Percentiles rank a stretch among this genome's conserved stretches.
phyloP scores from a whole-genome alignment of 805 yeast genomes.

The Zygoascus biomembranicola region DNA sequence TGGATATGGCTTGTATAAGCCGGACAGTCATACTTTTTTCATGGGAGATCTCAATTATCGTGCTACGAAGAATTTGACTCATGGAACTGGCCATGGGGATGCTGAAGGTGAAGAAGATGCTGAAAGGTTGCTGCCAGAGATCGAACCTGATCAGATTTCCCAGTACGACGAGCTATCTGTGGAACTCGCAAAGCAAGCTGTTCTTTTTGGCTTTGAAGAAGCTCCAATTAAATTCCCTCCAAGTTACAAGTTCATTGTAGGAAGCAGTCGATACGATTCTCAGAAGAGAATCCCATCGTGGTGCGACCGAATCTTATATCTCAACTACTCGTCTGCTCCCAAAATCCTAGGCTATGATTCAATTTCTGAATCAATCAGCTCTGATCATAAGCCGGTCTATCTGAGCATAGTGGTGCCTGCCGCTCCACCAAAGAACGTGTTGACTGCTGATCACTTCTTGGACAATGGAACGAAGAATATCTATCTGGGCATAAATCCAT shows the following conservation, averaged over 20 bases:
- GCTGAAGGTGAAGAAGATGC: slow-evolving; percentile 10
- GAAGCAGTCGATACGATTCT: slow-evolving; percentile 42
- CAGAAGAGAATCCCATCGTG: slow-evolving; percentile 67
- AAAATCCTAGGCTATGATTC: slow-evolving; percentile 40
- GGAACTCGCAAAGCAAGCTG: slow-evolving; percentile 35
- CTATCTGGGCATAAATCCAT: slow-evolving; percentile 4
- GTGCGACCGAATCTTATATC: slow-evolving; percentile 78
- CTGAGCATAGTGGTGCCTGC: slow-evolving; percentile 26
- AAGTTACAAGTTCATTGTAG: slow-evolving; percentile 60
- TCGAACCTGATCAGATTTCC: slow-evolving; percentile 17
- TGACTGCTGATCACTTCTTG: neutral
- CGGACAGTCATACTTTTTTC: slow-evolving; percentile 52
- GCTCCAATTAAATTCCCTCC: slow-evolving; percentile 61
- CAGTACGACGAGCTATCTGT: slow-evolving; percentile 43
- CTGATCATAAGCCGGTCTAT: slow-evolving; percentile 80
- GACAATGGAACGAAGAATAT: neutral
- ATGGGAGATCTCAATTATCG: slow-evolving; percentile 87
- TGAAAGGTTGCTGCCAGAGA: slow-evolving; percentile 17
- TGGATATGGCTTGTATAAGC: slow-evolving; percentile 44
- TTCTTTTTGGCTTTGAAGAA: slow-evolving; percentile 61
- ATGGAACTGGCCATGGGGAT: slow-evolving; percentile 11
- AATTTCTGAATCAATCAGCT: slow-evolving; percentile 38
- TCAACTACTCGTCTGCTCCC: slow-evolving; percentile 32
- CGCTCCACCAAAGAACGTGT: slow-evolving; percentile 5
- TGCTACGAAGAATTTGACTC: slow-evolving; percentile 29